Percentiles rank a stretch among this genome's conserved stretches.
These are phyloP conservation scores for Fraxinus sp. DNA, from an alignment of 305 asterid species.

Conservation along the genomic window DNA sequence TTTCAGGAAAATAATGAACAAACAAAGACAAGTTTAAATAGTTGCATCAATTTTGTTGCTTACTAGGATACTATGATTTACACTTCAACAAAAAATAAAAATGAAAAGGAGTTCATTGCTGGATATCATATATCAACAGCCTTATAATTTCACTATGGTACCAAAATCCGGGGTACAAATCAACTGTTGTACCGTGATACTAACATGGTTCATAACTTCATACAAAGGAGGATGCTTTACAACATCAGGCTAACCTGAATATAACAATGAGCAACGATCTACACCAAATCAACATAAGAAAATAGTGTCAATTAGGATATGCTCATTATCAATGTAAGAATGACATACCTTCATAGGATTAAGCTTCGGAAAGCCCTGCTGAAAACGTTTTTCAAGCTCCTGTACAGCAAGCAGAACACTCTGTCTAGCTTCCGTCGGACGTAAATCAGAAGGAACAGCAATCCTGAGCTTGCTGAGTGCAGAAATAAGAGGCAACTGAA, in stretches of 20 bases:
- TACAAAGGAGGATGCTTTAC: background rate
- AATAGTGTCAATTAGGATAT: constrained; percentile 16
- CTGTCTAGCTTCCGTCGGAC: constrained; percentile 89
- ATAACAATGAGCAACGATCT: constrained; percentile 8
- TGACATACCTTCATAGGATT: constrained; percentile 75
- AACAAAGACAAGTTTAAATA: background rate
- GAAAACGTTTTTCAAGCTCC: constrained; percentile 89
- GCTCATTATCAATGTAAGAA: constrained; percentile 21
- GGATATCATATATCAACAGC: background rate
- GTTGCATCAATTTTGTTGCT: background rate
- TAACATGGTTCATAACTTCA: background rate
- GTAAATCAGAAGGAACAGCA: constrained; percentile 81
- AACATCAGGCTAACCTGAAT: constrained; percentile 8
- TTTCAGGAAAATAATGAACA: background rate
- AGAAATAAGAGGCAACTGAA: constrained; percentile 87
- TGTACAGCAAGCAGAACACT: constrained; percentile 74
- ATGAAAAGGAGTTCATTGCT: background rate
- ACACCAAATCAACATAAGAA: constrained; percentile 7
- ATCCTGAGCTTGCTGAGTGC: constrained; percentile 79
- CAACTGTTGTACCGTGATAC: background rate
- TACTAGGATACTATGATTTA: background rate
- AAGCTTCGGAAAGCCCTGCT: constrained; percentile 88
- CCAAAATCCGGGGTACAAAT: background rate
- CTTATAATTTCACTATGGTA: background rate
- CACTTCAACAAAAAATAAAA: background rate